Evolutionary conservation across 352 stramenopile genomes (phyloP).

Genomic region (Plasmopara viticola): DNA sequence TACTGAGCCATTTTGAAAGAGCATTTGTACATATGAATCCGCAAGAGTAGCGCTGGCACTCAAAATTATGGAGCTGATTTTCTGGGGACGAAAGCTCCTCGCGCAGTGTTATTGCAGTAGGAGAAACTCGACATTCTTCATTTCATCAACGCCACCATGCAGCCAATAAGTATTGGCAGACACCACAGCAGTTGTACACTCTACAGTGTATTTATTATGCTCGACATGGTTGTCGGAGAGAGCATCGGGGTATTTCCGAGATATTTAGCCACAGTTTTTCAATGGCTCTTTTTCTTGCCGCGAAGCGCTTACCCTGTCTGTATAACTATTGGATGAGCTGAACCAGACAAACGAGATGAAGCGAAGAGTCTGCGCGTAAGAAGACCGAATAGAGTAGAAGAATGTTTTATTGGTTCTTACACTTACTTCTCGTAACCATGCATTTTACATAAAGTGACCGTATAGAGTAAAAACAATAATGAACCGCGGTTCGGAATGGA

Average conservation of each 20-base stretch:
- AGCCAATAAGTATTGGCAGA: constrained; percentile 39
- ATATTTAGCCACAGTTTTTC: constrained; percentile 68
- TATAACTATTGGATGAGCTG: neutral
- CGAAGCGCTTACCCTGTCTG: constrained; percentile 25
- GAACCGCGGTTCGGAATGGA: no score
- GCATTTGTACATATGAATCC: constrained; percentile 29
- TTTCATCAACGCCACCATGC: constrained; percentile 12
- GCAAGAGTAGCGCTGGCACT: constrained; percentile 37
- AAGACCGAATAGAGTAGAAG: no score
- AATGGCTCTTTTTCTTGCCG: constrained; percentile 66
- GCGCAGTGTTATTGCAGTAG: constrained; percentile 33
- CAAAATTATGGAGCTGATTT: no score
- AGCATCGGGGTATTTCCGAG: constrained; percentile 41
- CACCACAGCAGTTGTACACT: constrained; percentile 59
- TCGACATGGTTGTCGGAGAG: constrained; percentile 59
- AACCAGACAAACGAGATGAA: no score
- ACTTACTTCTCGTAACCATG: no score
- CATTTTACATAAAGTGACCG: no score
- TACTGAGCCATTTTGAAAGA: constrained; percentile 57
- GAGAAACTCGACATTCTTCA: constrained; percentile 26
- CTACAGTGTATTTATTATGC: constrained; percentile 73
- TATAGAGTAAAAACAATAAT: no score
- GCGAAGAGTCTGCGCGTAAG: no score
- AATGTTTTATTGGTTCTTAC: no score
- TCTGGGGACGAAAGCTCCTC: constrained; percentile 46